These are phyloP conservation scores for Pseudogymnoascus sp. DNA, from an alignment of 2,329 filamentous ascomycete genomes.

Conservation along the genomic window DNA sequence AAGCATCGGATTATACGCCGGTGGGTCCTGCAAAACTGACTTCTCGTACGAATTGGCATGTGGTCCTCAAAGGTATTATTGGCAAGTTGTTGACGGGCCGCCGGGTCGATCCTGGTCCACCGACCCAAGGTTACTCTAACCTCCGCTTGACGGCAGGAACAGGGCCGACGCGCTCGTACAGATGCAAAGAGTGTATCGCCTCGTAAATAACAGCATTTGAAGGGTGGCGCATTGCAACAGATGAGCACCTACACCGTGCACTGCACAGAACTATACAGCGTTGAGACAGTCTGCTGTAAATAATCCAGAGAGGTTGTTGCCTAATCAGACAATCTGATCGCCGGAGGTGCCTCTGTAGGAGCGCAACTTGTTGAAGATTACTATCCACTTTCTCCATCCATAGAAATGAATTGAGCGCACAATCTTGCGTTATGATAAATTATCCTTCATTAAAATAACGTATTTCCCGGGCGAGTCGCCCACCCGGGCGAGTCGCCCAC, in stretches of 20 bases:
- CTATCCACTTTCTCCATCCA: background rate
- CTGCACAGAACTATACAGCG: too few species aligned
- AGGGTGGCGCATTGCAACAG: background rate
- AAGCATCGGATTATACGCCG: background rate
- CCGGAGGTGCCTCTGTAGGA: background rate
- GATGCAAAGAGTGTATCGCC: too few species aligned
- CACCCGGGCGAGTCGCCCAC: too few species aligned
- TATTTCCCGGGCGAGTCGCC: too few species aligned
- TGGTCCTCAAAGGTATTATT: background rate
- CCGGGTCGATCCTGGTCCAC: background rate
- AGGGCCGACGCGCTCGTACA: background rate
- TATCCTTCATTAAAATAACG: background rate
- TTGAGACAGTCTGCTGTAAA: background rate
- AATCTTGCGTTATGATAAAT: background rate
- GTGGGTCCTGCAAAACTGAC: background rate
- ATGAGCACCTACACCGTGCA: background rate
- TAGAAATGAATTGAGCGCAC: background rate
- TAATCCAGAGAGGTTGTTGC: background rate
- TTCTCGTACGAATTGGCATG: background rate
- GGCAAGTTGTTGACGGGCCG: background rate
- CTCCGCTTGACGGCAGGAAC: background rate
- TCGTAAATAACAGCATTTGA: too few species aligned
- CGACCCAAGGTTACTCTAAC: background rate
- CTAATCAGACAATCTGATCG: background rate
- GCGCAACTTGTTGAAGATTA: background rate